These are phyloP conservation scores for Hypericum androsaemum DNA, from an alignment of 345 rosid species.

Conservation along the genomic window DNA sequence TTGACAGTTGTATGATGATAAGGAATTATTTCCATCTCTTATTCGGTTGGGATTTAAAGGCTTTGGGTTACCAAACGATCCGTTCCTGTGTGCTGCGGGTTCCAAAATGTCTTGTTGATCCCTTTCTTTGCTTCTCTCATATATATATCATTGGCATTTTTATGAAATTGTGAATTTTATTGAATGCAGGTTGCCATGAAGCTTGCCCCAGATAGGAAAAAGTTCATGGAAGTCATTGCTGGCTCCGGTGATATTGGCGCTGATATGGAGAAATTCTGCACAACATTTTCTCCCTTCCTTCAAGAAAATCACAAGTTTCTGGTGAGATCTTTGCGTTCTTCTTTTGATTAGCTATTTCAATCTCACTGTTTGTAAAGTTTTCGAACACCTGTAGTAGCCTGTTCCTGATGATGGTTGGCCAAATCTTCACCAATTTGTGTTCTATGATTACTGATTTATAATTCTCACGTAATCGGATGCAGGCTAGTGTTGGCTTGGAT, in stretches of 20 bases:
- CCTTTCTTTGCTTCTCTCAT: neutral
- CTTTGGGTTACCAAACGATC: no score
- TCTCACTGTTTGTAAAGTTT: neutral
- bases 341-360: neutral
- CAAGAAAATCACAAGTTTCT: conserved; percentile 18
- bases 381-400: no score
- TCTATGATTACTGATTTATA: no score
- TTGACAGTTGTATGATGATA: no score
- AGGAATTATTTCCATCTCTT: no score
- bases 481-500: conserved; percentile 24
- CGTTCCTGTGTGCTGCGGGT: no score
- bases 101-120: no score
- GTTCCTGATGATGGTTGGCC: no score
- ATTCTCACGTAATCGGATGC: neutral
- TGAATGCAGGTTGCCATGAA: conserved; percentile 16
- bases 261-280: conserved; percentile 15
- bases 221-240: conserved; percentile 15
- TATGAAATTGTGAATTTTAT: no score
- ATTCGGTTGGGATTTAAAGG: no score
- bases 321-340: conserved; percentile 4
- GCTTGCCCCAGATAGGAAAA: conserved; percentile 20
- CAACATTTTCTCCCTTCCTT: conserved; percentile 12
- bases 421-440: no score
- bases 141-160: neutral
- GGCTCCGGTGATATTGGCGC: conserved; percentile 4